A percentile compares a stretch with the other conserved stretches of the same genome.
These are phyloP conservation scores for Juglanconis oblonga DNA, from an alignment of 2,329 filamentous ascomycete species.

Conservation along the genomic window DNA sequence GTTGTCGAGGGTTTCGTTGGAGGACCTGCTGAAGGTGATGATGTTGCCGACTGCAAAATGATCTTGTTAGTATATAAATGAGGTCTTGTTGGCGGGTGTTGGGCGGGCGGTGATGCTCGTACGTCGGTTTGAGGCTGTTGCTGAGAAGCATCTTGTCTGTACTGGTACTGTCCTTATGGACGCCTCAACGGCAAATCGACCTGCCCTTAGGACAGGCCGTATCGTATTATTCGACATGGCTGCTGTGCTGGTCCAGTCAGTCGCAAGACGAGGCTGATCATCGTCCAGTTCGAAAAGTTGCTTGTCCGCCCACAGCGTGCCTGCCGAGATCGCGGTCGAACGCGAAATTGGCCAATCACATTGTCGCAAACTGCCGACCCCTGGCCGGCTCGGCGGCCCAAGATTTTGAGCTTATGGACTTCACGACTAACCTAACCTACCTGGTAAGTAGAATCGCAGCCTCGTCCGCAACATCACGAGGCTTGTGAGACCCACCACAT, in stretches of 20 bases:
- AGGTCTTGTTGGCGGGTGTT: neutral
- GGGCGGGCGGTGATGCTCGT: neutral
- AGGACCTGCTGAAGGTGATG: constrained; percentile 48
- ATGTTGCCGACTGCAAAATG: constrained; percentile 27
- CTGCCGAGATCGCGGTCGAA: neutral
- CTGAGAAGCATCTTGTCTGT: constrained; percentile 24
- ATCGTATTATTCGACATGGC: constrained; percentile 23
- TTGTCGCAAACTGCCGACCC: neutral
- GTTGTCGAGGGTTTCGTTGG: constrained; percentile 50
- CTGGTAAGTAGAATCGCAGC: neutral
- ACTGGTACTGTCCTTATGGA: constrained; percentile 12
- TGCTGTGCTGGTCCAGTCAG: constrained; percentile 1
- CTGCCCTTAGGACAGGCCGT: constrained; percentile 22
- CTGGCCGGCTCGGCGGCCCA: neutral
- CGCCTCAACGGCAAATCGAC: constrained; percentile 20
- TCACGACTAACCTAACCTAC: constrained; percentile 8
- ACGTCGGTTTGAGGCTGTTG: constrained; percentile 21
- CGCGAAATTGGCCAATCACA: neutral
- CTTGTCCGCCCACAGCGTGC: neutral
- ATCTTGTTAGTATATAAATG: neutral
- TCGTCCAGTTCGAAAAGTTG: constrained; percentile 13
- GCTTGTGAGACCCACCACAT: constrained; percentile 6
- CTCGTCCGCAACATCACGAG: constrained; percentile 1
- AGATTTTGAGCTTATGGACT: constrained; percentile 20
- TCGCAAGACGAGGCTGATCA: constrained; percentile 13